Evolutionary conservation across 2,329 filamentous ascomycete genomes (phyloP), one percentile per base, ranked within the genome.

Genomic region (Hypoxylon sp.): DNA sequence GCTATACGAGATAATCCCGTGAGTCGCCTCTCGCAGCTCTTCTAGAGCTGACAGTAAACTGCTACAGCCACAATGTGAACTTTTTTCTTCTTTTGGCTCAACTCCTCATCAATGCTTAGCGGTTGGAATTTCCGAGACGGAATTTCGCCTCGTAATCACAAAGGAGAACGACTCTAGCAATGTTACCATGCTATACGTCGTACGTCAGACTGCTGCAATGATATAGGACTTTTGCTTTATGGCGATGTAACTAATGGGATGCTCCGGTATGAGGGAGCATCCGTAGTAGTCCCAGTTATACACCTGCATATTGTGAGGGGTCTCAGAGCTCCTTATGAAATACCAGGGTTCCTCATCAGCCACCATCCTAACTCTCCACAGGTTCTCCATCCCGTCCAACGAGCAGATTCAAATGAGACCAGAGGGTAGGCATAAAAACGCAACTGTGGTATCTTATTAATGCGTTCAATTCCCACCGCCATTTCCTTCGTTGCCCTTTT

Each of bases 91-190:
- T 58, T 64, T 51, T 64, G 53, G 53, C 29, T 64, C 14, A 64
- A 64, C 22, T 37, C 61, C 3, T 57, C 61, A 13, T 57, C 61
- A 33, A 51, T 47, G 61, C 53, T 64, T 2, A 31, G 53, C 13
- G 61, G 61, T 3, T 19, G 52, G 26, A 64, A 57, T 44, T 64
- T 53, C 24, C 48, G 61, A 29, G 61, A 64, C 31, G 61, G 61
- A 17, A 5, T 13, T 37, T 47, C 61, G 9, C 53, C 47, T 5
- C 37, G 46, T 53, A 17, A 53, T 64, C 9, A 53, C 61, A 2
- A 57, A 58, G 46, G 29, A 37, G 13, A 37, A 58, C 29, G 60
- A 52, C 35, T 11, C 44, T 11, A 44, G n/a, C 26, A 31, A 64
- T 26, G 46, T 14, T 29, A 64, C 26, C 11, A 48, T 64, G 4